Percentiles rank a stretch among this genome's conserved stretches.
Conservation (phyloP, 2,329 filamentous ascomycete species). For the Neonectria hederae region DNA sequence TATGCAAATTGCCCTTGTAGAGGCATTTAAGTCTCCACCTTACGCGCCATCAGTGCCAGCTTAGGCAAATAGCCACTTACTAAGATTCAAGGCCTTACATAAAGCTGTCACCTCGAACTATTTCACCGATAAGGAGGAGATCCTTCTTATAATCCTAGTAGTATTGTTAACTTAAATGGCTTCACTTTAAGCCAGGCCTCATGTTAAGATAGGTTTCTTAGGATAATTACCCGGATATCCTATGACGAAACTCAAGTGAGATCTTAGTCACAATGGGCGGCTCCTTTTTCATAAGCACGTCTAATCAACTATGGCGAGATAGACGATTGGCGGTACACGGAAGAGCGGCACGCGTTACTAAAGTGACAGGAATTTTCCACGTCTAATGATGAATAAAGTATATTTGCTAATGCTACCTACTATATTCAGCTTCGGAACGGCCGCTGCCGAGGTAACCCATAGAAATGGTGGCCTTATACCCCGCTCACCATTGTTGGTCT, state of each 20-base stretch:
- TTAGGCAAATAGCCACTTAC: not conserved
- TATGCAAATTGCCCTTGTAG: not conserved
- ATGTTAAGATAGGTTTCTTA: no score
- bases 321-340: no score
- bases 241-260: no score
- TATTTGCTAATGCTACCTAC: conserved; percentile 9
- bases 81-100: not conserved
- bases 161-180: no score
- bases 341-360: not conserved
- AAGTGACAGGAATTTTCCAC: not conserved
- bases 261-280: no score
- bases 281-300: no score
- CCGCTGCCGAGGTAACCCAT: not conserved
- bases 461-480: conserved; percentile 2
- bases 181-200: no score
- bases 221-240: no score
- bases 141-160: not conserved
- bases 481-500: not conserved
- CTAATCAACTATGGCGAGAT: no score
- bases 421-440: conserved; percentile 21
- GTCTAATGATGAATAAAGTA: not conserved
- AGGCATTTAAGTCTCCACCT: not conserved
- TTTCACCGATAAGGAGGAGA: not conserved
- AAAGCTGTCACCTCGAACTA: not conserved
- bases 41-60: not conserved